These are phyloP conservation scores for Fusarium ramigenum DNA, from an alignment of 2,329 filamentous ascomycete genomes.

Conservation along the genomic window DNA sequence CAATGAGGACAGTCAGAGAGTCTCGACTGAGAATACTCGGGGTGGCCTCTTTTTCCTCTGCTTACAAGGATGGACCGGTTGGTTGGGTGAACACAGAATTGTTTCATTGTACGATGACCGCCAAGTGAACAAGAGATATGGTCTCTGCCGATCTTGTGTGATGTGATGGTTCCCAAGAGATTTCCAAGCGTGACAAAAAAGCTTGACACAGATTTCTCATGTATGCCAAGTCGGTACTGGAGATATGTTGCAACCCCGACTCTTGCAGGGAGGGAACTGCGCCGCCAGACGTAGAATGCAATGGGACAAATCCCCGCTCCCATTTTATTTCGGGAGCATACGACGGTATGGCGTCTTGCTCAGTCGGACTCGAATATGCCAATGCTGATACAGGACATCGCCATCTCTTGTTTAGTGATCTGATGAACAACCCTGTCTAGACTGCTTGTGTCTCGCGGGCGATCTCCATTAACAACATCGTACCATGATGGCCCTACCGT, in stretches of 20 bases:
- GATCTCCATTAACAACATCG: conserved; percentile 18
- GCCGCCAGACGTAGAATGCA: conserved; percentile 1
- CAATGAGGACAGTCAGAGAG: neutral
- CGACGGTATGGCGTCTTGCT: conserved; percentile 7
- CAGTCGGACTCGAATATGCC: neutral
- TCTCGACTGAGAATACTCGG: conserved; percentile 30
- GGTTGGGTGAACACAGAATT: neutral
- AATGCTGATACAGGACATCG: neutral
- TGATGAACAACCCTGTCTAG: neutral
- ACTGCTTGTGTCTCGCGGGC: conserved; percentile 13
- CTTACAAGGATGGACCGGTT: neutral
- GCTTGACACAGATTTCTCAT: conserved; percentile 16
- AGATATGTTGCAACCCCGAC: neutral
- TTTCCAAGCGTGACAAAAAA: conserved; percentile 29
- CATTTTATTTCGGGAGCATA: neutral
- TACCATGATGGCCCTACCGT: conserved; percentile 34
- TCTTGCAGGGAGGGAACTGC: neutral
- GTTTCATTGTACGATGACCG: conserved; percentile 30
- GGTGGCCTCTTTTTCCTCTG: neutral
- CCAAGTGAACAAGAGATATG: neutral
- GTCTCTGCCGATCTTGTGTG: conserved; percentile 16
- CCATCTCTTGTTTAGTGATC: conserved; percentile 4
- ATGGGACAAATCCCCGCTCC: conserved; percentile 18
- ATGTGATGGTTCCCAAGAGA: conserved; percentile 4
- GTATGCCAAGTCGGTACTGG: conserved; percentile 32